phyloP scores from a whole-genome alignment of 345 rosid genomes.

The Salix caprea region DNA sequence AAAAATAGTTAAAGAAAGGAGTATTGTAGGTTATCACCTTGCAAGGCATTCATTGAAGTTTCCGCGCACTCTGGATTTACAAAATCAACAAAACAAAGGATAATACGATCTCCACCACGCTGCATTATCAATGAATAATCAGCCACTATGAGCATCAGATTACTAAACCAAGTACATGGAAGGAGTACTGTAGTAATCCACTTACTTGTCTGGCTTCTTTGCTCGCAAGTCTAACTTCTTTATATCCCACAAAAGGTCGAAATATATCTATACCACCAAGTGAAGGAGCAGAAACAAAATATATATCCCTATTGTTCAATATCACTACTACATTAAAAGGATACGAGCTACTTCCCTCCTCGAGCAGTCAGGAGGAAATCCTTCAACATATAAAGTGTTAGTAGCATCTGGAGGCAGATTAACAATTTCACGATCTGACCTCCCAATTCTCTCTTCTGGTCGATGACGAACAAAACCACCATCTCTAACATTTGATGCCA shows the following conservation, averaged over 20 bases:
- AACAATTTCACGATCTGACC: conserved; percentile 40
- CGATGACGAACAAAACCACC: conserved; percentile 34
- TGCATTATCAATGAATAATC: conserved; percentile 31
- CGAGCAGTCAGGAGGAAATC: conserved; percentile 69
- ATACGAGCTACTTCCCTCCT: conserved; percentile 88
- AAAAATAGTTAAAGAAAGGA: too few relatives aligned
- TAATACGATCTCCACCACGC: conserved; percentile 81
- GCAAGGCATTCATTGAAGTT: conserved; percentile 82
- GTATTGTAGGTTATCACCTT: conserved; percentile 43
- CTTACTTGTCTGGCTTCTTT: conserved; percentile 73
- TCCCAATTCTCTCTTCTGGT: conserved; percentile 31
- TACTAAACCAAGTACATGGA: background rate
- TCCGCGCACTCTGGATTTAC: conserved; percentile 82
- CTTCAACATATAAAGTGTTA: conserved; percentile 75
- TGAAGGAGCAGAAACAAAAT: conserved; percentile 30
- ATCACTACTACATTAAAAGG: conserved; percentile 32
- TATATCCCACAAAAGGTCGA: conserved; percentile 80
- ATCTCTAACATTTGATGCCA: conserved; percentile 47
- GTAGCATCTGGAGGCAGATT: conserved; percentile 74
- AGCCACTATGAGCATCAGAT: background rate
- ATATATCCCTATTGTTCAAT: background rate
- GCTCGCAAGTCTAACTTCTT: conserved; percentile 73
- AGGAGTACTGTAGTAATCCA: background rate
- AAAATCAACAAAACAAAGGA: conserved; percentile 89
- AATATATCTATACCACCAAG: conserved; percentile 56